phyloP scores from a whole-genome alignment of 768 basidiomycete genomes.

The Psilocybe subaeruginosa region DNA sequence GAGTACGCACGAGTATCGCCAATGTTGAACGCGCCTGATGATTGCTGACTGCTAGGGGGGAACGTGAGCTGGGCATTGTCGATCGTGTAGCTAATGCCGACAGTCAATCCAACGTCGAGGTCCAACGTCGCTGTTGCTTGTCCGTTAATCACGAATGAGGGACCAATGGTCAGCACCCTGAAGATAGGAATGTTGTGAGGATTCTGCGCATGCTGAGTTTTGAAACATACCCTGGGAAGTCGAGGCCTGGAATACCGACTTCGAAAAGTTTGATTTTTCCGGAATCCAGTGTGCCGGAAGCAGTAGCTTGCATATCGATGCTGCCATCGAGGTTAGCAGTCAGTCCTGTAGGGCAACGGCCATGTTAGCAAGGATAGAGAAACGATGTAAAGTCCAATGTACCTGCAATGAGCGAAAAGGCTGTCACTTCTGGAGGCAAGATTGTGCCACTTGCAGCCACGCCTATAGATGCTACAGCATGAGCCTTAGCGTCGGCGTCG shows the following conservation, averaged over 20 bases:
- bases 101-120: constrained; percentile 39
- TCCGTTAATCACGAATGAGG: constrained; percentile 46
- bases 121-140: constrained; percentile 37
- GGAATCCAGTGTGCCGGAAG: constrained; percentile 43
- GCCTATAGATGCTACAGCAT: constrained; percentile 38
- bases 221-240: constrained; percentile 48
- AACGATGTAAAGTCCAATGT: constrained; percentile 10
- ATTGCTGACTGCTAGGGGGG: constrained; percentile 35
- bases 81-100: constrained; percentile 48
- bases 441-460: constrained; percentile 47
- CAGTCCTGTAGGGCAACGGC: constrained; percentile 28
- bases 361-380: neutral
- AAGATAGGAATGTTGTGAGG: neutral
- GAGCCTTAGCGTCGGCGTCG: constrained; percentile 32
- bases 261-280: constrained; percentile 43
- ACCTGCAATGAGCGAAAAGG: constrained; percentile 39
- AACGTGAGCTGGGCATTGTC: constrained; percentile 44
- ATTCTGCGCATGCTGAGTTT: neutral
- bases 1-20: constrained; percentile 45
- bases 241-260: constrained; percentile 48
- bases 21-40: constrained; percentile 31
- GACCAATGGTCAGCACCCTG: constrained; percentile 49
- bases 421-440: constrained; percentile 42
- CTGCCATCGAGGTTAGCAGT: constrained; percentile 41
- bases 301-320: constrained; percentile 37